Evolutionary conservation across 2,329 filamentous ascomycete genomes (phyloP).

Genomic region (Gnomoniopsis smithogilvyi): DNA sequence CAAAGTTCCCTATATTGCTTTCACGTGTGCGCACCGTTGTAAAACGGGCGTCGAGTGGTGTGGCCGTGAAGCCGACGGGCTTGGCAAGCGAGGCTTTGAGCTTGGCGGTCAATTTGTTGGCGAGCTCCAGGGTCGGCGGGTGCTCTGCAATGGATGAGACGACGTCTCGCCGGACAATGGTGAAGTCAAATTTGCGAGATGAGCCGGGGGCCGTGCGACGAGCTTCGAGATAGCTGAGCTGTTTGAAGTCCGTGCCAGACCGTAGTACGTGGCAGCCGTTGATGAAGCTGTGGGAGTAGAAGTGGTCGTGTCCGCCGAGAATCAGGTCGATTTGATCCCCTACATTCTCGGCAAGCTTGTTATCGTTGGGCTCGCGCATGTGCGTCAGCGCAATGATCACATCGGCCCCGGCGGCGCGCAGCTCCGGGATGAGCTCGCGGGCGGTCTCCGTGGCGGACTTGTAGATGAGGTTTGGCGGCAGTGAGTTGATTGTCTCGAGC

Average conservation of each 20-base stretch:
- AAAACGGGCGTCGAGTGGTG: conserved; percentile 82
- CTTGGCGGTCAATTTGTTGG: conserved; percentile 65
- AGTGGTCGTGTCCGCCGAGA: conserved; percentile 87
- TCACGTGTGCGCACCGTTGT: conserved; percentile 74
- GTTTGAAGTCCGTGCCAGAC: conserved; percentile 88
- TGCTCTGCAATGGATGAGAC: conserved; percentile 67
- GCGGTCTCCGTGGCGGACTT: conserved; percentile 74
- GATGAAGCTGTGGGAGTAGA: conserved; percentile 73
- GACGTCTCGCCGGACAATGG: conserved; percentile 72
- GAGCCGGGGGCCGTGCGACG: conserved; percentile 50
- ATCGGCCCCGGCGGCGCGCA: conserved; percentile 76
- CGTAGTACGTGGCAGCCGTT: conserved; percentile 82
- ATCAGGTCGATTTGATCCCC: conserved; percentile 79
- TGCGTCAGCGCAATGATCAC: conserved; percentile 82
- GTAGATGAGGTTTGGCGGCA: conserved; percentile 81
- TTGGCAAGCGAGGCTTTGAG: conserved; percentile 78
- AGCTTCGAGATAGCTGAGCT: conserved; percentile 83
- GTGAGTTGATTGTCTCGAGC: conserved; percentile 82
- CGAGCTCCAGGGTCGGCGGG: conserved; percentile 54
- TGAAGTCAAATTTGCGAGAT: conserved; percentile 67
- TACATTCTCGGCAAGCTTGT: conserved; percentile 74
- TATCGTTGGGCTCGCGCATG: conserved; percentile 84
- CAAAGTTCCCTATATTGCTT: conserved; percentile 86
- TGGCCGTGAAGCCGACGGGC: conserved; percentile 77
- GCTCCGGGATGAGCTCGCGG: conserved; percentile 66